These are phyloP conservation scores for Starmerella stellata DNA, from an alignment of 805 yeast species.

Conservation along the genomic window DNA sequence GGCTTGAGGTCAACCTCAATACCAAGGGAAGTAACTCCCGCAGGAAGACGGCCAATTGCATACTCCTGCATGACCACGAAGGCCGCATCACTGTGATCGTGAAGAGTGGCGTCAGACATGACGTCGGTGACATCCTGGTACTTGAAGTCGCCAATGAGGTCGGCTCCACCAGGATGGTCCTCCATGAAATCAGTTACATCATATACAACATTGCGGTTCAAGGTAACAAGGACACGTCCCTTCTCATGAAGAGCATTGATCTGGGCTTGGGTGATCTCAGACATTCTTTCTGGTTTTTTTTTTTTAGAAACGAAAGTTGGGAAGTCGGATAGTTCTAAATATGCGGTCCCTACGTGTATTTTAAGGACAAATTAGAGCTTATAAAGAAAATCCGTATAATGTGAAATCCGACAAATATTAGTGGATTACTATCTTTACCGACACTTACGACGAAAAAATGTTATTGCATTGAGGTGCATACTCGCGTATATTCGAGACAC, in stretches of 20 bases:
- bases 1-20: not conserved
- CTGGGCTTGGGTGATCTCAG: slow-evolving; percentile 1
- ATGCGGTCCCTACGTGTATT: too few relatives aligned
- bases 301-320: too few relatives aligned
- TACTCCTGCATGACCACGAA: slow-evolving; percentile 71
- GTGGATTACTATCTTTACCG: too few relatives aligned
- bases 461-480: too few relatives aligned
- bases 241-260: slow-evolving; percentile 10
- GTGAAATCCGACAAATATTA: too few relatives aligned
- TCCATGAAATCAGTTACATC: slow-evolving; percentile 58
- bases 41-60: slow-evolving; percentile 55
- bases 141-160: slow-evolving; percentile 30
- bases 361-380: too few relatives aligned
- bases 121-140: slow-evolving; percentile 40
- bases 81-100: slow-evolving; percentile 70
- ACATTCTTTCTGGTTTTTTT: too few relatives aligned
- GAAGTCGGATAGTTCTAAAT: too few relatives aligned
- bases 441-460: too few relatives aligned
- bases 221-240: slow-evolving; percentile 45
- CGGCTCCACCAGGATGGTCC: slow-evolving; percentile 56
- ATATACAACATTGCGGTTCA: slow-evolving; percentile 64
- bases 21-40: slow-evolving; percentile 46
- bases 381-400: too few relatives aligned
- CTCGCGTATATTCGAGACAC: too few relatives aligned
- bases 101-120: slow-evolving; percentile 53